phyloP scores from a whole-genome alignment of 2,329 filamentous ascomycete genomes.

The Polytolypa hystricis region DNA sequence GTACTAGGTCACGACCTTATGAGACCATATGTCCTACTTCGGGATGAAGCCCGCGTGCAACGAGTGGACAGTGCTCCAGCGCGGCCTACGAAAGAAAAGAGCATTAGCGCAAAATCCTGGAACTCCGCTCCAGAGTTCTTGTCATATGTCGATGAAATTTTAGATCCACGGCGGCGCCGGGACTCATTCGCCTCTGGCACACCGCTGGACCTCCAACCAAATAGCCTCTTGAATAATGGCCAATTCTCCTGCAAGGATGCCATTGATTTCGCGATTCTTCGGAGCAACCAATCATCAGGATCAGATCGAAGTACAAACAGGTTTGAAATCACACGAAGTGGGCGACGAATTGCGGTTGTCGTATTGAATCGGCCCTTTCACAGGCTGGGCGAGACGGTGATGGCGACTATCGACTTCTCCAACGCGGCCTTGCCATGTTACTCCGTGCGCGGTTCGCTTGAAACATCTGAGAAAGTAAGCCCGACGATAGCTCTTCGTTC shows the following conservation, averaged over 20 bases:
- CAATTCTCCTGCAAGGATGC: slow-evolving; percentile 58
- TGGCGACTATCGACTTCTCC: slow-evolving; percentile 72
- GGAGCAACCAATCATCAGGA: slow-evolving; percentile 58
- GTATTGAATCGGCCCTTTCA: slow-evolving; percentile 82
- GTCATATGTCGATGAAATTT: slow-evolving; percentile 63
- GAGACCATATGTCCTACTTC: slow-evolving; percentile 81
- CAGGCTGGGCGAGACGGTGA: slow-evolving; percentile 76
- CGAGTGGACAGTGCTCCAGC: slow-evolving; percentile 31
- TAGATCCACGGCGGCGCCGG: slow-evolving; percentile 45
- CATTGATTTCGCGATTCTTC: slow-evolving; percentile 81
- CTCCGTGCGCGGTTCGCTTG: slow-evolving; percentile 70
- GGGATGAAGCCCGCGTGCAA: slow-evolving; percentile 64
- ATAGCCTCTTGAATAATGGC: slow-evolving; percentile 33
- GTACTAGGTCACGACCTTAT: slow-evolving; percentile 89
- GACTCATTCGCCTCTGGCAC: slow-evolving; percentile 52
- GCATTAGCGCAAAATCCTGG: slow-evolving; percentile 33
- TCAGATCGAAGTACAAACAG: slow-evolving; percentile 77
- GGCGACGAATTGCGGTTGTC: slow-evolving; percentile 81
- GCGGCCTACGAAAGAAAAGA: slow-evolving; percentile 31
- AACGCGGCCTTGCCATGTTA: slow-evolving; percentile 72
- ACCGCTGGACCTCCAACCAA: slow-evolving; percentile 51
- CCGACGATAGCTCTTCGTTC: slow-evolving; percentile 71
- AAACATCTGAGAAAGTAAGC: slow-evolving; percentile 77
- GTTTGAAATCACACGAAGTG: slow-evolving; percentile 88
- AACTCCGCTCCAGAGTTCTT: slow-evolving; percentile 55